Conservation (phyloP, 192 early-diverging fungal genomes). For the Spizellomyces punctatus region DNA sequence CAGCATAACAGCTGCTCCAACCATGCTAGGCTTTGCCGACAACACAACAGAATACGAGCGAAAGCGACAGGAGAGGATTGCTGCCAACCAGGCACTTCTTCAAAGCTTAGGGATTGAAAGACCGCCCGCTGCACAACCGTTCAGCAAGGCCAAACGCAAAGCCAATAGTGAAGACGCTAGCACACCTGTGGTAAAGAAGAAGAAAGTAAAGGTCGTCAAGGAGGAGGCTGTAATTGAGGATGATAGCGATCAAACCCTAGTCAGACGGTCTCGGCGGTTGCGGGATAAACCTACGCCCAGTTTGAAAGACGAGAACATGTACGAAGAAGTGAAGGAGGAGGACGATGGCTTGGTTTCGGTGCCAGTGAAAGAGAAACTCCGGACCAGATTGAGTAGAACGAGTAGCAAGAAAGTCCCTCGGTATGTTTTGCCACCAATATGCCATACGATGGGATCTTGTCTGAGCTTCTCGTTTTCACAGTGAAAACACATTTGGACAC, state of each 20-base stretch:
- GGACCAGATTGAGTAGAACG: too few relatives aligned
- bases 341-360: too few relatives aligned
- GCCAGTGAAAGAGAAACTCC: too few relatives aligned
- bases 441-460: too few relatives aligned
- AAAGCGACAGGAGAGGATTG: slow-evolving; percentile 5
- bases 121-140: neutral
- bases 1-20: too few relatives aligned
- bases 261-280: neutral
- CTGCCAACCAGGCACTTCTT: slow-evolving; percentile 14
- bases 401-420: too few relatives aligned
- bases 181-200: neutral
- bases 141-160: neutral
- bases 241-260: neutral
- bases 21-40: too few relatives aligned
- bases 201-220: neutral
- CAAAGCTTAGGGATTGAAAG: neutral
- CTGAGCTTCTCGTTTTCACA: too few relatives aligned
- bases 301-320: too few relatives aligned
- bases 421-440: too few relatives aligned
- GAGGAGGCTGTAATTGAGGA: slow-evolving; percentile 2
- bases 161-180: neutral
- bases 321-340: too few relatives aligned
- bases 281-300: too few relatives aligned
- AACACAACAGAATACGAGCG: slow-evolving; percentile 9
- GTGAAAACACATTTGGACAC: slow-evolving; percentile 5